Percentiles rank a stretch among this genome's conserved stretches.
Evolutionary conservation across 225 moss, liverwort and hornwort genomes (phyloP).

Genomic region (Climacium dendroides): DNA sequence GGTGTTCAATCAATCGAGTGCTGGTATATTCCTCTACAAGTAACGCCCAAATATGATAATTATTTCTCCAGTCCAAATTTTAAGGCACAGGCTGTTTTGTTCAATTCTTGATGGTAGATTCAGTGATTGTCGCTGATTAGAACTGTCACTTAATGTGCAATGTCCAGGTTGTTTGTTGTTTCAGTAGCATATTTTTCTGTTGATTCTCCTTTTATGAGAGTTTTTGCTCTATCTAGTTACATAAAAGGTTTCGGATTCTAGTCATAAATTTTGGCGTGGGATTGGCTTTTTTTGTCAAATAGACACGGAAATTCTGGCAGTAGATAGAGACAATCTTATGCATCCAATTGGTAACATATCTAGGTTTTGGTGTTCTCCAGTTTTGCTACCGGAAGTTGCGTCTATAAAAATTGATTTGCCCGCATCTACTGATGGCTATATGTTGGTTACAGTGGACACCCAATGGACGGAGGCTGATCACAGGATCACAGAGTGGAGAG

Average conservation of each 20-base stretch:
- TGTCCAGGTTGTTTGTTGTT: neutral
- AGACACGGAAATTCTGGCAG: neutral
- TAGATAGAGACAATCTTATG: neutral
- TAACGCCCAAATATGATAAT: neutral
- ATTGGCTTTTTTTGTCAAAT: neutral
- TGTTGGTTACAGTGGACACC: constrained; percentile 81
- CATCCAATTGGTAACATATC: neutral
- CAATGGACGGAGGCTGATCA: constrained; percentile 89
- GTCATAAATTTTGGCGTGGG: neutral
- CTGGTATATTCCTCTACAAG: constrained; percentile 40
- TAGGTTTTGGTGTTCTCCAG: neutral
- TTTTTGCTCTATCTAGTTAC: neutral
- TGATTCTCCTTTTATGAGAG: neutral
- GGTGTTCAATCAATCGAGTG: constrained; percentile 96
- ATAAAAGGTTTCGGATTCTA: neutral
- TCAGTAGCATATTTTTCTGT: neutral
- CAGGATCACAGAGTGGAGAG: constrained; percentile 98
- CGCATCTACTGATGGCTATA: neutral
- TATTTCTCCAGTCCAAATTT: neutral
- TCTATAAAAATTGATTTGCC: neutral
- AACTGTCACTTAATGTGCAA: neutral
- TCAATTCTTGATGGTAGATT: neutral
- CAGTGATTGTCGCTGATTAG: neutral
- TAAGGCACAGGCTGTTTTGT: neutral
- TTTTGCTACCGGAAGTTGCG: neutral